Evolutionary conservation across 116 monocot species (phyloP).

Genomic region (Trichopus zeylanicus): DNA sequence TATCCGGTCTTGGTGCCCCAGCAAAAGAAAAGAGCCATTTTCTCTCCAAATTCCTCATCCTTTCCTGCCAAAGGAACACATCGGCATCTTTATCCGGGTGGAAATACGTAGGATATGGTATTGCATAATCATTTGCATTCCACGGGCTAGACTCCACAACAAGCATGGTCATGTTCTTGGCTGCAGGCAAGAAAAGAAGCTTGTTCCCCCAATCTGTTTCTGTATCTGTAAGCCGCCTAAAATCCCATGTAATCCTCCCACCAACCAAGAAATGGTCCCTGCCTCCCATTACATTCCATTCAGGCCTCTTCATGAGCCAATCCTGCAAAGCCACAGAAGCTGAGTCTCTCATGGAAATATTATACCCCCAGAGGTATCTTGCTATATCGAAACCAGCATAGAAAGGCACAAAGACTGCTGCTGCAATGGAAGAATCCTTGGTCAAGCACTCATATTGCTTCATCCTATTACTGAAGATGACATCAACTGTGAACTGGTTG

Average conservation of each 20-base stretch:
- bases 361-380: conserved; percentile 77
- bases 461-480: conserved; percentile 88
- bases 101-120: conserved; percentile 94
- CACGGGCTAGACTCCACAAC: conserved; percentile 97
- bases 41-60: conserved; percentile 74
- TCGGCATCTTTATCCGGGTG: conserved; percentile 78
- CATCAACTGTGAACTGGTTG: conserved; percentile 88
- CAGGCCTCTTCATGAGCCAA: conserved; percentile 76
- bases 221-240: conserved; percentile 60
- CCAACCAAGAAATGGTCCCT: conserved; percentile 93
- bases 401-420: conserved; percentile 86
- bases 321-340: conserved; percentile 67
- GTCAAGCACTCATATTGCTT: conserved; percentile 93
- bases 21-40: conserved; percentile 93
- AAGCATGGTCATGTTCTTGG: conserved; percentile 87
- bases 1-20: conserved; percentile 77
- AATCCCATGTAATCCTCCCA: conserved; percentile 98
- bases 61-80: conserved; percentile 87
- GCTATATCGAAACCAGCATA: conserved; percentile 91
- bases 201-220: conserved; percentile 89
- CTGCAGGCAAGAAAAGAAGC: conserved; percentile 76
- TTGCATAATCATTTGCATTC: conserved; percentile 93
- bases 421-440: conserved; percentile 71
- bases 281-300: conserved; percentile 92
- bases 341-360: conserved; percentile 62